These are phyloP conservation scores for Leccinum subtestaceum DNA, from an alignment of 768 basidiomycete species.

Conservation along the genomic window DNA sequence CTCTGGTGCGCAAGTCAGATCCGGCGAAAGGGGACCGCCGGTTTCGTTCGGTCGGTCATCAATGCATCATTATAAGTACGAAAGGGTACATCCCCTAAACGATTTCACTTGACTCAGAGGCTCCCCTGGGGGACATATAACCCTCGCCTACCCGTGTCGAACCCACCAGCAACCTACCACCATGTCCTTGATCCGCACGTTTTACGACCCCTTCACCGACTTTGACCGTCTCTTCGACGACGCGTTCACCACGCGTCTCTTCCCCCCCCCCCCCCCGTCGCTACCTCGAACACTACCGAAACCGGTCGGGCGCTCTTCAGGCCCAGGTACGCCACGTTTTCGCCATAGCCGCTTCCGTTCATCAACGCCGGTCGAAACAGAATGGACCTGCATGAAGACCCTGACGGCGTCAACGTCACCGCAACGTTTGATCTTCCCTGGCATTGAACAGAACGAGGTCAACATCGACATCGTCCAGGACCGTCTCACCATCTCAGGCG, in stretches of 20 bases:
- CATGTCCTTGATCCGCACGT: not conserved
- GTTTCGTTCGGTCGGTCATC: too few species aligned
- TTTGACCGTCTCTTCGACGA: not conserved
- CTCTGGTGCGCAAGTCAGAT: too few species aligned
- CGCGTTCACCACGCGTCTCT: not conserved
- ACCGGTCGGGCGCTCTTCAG: not conserved
- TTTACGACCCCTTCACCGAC: not conserved
- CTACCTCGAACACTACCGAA: not conserved
- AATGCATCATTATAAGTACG: too few species aligned
- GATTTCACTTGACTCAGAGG: too few species aligned
- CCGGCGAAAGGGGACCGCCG: too few species aligned
- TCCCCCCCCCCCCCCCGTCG: too few species aligned
- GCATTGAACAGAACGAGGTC: slow-evolving; percentile 49
- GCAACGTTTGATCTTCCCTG: slow-evolving; percentile 32
- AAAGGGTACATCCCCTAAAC: too few species aligned
- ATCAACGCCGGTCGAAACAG: slow-evolving; percentile 26
- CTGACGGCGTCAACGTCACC: slow-evolving; percentile 44
- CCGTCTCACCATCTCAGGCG: slow-evolving; percentile 50
- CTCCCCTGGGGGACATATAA: not conserved
- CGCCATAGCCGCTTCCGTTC: not conserved
- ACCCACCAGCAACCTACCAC: not conserved
- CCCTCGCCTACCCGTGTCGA: not conserved
- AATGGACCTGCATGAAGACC: slow-evolving; percentile 55
- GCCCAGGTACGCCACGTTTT: not conserved
- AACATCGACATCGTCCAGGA: slow-evolving; percentile 50